Percentiles rank a stretch among this genome's conserved stretches.
Evolutionary conservation across 2,329 filamentous ascomycete species (phyloP).

Genomic region (Fusarium nurragi): DNA sequence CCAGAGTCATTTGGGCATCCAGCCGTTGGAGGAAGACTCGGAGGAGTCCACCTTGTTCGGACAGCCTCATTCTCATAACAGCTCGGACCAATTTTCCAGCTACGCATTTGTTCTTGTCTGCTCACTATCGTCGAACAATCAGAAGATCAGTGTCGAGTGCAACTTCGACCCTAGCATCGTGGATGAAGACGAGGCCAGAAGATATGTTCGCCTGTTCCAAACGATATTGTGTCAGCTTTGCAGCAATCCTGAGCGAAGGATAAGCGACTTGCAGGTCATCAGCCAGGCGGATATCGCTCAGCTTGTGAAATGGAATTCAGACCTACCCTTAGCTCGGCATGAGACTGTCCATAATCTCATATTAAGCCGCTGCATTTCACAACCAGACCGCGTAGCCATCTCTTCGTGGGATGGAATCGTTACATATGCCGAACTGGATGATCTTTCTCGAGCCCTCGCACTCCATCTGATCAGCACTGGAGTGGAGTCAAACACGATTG

Average conservation of each 20-base stretch:
- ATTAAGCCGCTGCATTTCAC: not conserved
- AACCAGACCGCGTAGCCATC: not conserved
- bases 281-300: not conserved
- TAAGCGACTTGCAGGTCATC: not conserved
- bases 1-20: too few species aligned
- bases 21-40: not conserved
- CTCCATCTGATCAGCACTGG: not conserved
- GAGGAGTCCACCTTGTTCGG: not conserved
- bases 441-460: constrained; percentile 2
- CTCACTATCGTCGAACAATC: not conserved
- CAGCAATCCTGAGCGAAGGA: not conserved
- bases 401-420: not conserved
- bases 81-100: not conserved
- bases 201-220: not conserved
- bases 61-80: not conserved
- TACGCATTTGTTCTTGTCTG: not conserved
- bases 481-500: not conserved
- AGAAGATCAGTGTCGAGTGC: not conserved
- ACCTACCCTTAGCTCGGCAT: not conserved
- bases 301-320: not conserved
- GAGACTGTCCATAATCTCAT: not conserved
- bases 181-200: not conserved
- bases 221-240: not conserved
- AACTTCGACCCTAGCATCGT: not conserved
- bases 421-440: not conserved